phyloP scores from a whole-genome alignment of 2,329 filamentous ascomycete genomes.

The Ampelomyces quisqualis region DNA sequence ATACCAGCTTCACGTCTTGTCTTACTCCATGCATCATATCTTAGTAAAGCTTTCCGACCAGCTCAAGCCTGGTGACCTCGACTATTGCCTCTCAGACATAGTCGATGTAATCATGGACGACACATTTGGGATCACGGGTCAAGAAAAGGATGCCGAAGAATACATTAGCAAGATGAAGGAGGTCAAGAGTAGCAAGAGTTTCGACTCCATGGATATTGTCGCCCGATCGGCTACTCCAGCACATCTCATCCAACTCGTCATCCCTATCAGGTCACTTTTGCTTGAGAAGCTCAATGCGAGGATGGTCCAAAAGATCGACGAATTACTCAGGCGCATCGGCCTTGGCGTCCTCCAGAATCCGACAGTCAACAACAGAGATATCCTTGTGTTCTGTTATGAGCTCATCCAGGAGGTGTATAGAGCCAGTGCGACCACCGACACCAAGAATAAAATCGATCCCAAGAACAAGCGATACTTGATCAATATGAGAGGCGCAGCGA shows the following conservation, averaged over 20 bases:
- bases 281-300: slow-evolving; percentile 80
- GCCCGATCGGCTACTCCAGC: slow-evolving; percentile 77
- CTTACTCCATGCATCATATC: slow-evolving; percentile 91
- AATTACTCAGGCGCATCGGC: slow-evolving; percentile 78
- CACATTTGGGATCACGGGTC: slow-evolving; percentile 86
- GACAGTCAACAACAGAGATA: slow-evolving; percentile 73
- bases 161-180: slow-evolving; percentile 97
- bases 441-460: slow-evolving; percentile 35
- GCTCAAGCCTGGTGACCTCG: slow-evolving; percentile 78
- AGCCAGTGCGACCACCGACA: slow-evolving; percentile 52
- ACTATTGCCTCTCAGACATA: slow-evolving; percentile 80
- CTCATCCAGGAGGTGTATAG: slow-evolving; percentile 84
- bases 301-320: slow-evolving; percentile 86
- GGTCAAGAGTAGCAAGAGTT: slow-evolving; percentile 96
- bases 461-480: slow-evolving; percentile 72
- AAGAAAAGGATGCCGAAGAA: slow-evolving; percentile 96
- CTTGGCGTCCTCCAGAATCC: slow-evolving; percentile 81
- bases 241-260: slow-evolving; percentile 72
- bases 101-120: slow-evolving; percentile 93
- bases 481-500: slow-evolving; percentile 73
- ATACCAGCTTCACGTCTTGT: slow-evolving; percentile 92
- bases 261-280: slow-evolving; percentile 75
- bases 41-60: slow-evolving; percentile 72
- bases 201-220: slow-evolving; percentile 93
- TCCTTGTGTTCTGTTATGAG: slow-evolving; percentile 93